Conservation (phyloP, 768 basidiomycete species). For the Fomitopsis pulvina region DNA sequence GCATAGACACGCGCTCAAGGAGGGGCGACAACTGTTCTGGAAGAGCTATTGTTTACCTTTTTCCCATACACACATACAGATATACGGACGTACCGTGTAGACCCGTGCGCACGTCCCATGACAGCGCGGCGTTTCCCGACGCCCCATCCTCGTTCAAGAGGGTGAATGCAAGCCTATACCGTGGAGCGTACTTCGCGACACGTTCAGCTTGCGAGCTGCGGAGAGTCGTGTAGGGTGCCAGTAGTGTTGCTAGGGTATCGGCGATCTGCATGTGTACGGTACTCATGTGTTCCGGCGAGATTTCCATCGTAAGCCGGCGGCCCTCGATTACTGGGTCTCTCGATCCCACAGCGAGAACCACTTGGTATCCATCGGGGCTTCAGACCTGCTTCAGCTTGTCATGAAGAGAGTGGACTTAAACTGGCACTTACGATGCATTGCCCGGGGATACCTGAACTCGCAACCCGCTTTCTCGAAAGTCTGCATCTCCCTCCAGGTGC, state of each 20-base stretch:
- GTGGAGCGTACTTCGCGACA: slow-evolving; percentile 70
- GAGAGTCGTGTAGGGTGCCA: slow-evolving; percentile 33
- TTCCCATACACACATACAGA: not conserved
- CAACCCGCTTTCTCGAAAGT: slow-evolving; percentile 4
- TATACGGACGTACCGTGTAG: slow-evolving; percentile 47
- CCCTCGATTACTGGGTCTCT: slow-evolving; percentile 6
- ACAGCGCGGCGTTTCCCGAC: slow-evolving; percentile 45
- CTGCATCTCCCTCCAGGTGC: not conserved
- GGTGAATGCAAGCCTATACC: slow-evolving; percentile 86
- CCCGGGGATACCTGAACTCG: slow-evolving; percentile 1
- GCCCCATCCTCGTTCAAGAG: slow-evolving; percentile 87
- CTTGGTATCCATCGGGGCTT: slow-evolving; percentile 10
- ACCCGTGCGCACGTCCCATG: slow-evolving; percentile 70
- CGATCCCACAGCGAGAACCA: slow-evolving; percentile 4
- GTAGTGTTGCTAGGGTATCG: slow-evolving; percentile 33
- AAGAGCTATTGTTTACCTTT: slow-evolving; percentile 3
- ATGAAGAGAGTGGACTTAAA: not conserved
- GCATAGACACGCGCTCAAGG: slow-evolving; percentile 44
- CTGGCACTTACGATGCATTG: slow-evolving; percentile 2
- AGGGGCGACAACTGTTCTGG: slow-evolving; percentile 69
- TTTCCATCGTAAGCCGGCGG: slow-evolving; percentile 4
- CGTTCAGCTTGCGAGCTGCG: slow-evolving; percentile 42
- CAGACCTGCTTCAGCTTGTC: no score
- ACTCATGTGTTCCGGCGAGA: not conserved
- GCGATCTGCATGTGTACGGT: slow-evolving; percentile 9